These are phyloP conservation scores for Heterobasidion occidentale DNA, from an alignment of 1,284 basidiomycete species.

Conservation along the genomic window DNA sequence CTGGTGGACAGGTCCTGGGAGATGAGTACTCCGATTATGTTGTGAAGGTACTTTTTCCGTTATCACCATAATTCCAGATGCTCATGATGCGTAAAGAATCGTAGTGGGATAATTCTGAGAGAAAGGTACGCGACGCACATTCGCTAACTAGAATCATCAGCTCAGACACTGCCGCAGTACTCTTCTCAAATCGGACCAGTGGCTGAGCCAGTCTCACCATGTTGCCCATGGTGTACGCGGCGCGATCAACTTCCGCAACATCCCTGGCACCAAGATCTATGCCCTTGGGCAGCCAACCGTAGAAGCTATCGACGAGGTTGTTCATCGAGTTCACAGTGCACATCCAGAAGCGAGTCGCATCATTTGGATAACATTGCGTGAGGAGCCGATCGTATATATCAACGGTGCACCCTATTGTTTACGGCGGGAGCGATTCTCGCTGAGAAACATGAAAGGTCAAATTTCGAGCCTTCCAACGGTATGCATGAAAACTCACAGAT, in stretches of 20 bases:
- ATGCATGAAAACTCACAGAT: background rate
- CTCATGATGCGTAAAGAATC: slow-evolving; percentile 43
- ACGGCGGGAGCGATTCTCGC: slow-evolving; percentile 70
- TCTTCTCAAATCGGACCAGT: slow-evolving; percentile 86
- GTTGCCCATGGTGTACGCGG: slow-evolving; percentile 74
- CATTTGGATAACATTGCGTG: slow-evolving; percentile 90
- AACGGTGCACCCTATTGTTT: slow-evolving; percentile 82
- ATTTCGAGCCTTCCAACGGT: background rate
- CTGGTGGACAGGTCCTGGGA: slow-evolving; percentile 82
- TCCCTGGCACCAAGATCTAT: slow-evolving; percentile 81
- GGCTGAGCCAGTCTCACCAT: slow-evolving; percentile 66
- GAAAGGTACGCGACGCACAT: slow-evolving; percentile 52
- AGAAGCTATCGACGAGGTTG: slow-evolving; percentile 83
- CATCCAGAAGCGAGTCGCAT: slow-evolving; percentile 59
- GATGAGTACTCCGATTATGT: slow-evolving; percentile 94
- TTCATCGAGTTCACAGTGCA: slow-evolving; percentile 57
- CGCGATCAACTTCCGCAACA: slow-evolving; percentile 90
- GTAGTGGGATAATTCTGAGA: slow-evolving; percentile 89
- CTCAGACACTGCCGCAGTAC: slow-evolving; percentile 42
- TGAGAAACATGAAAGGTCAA: slow-evolving; percentile 82
- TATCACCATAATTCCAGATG: background rate
- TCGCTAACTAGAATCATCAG: background rate
- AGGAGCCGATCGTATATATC: slow-evolving; percentile 93
- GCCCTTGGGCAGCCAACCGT: slow-evolving; percentile 91
- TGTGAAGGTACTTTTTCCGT: slow-evolving; percentile 50